These are phyloP conservation scores for Amoeboaphelidium occidentale DNA, from an alignment of 371 early-diverging fungal species.

Conservation along the genomic window DNA sequence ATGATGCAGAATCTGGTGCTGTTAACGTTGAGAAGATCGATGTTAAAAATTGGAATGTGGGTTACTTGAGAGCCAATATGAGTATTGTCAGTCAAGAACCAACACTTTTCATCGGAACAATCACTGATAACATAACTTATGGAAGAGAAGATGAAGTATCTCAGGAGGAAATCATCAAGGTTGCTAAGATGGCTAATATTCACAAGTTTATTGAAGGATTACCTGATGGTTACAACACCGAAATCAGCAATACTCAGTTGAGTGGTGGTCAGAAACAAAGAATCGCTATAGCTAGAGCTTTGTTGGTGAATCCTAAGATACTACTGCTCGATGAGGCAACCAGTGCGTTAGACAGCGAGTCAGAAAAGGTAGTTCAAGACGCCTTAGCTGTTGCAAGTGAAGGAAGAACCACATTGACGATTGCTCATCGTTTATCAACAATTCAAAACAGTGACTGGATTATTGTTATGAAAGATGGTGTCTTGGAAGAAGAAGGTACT, in stretches of 20 bases:
- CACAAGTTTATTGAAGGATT: slow-evolving; percentile 11
- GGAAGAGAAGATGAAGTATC: slow-evolving; percentile 25
- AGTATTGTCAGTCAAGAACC: slow-evolving; percentile 75
- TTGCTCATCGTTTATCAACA: slow-evolving; percentile 34
- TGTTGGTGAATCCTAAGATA: slow-evolving; percentile 11
- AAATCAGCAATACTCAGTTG: slow-evolving; percentile 8
- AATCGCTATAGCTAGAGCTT: slow-evolving; percentile 11
- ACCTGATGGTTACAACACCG: slow-evolving; percentile 11
- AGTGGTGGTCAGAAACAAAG: slow-evolving; percentile 19
- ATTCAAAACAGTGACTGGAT: slow-evolving; percentile 41
- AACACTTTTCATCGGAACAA: slow-evolving; percentile 42
- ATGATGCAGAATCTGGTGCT: slow-evolving; percentile 28
- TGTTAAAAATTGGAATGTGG: slow-evolving; percentile 4
- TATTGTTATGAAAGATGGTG: slow-evolving; percentile 11
- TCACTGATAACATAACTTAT: slow-evolving; percentile 52
- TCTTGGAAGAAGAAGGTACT: not conserved
- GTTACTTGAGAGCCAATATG: slow-evolving; percentile 36
- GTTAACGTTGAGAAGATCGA: slow-evolving; percentile 2
- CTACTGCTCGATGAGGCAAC: slow-evolving; percentile 19
- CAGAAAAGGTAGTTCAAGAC: slow-evolving; percentile 7
- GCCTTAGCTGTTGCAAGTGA: slow-evolving; percentile 1
- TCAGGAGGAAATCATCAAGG: slow-evolving; percentile 8
- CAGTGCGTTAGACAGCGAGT: slow-evolving; percentile 11
- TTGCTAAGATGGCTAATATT: slow-evolving; percentile 7
- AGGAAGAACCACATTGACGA: slow-evolving; percentile 23